phyloP scores from a whole-genome alignment of 2,329 filamentous ascomycete species.

The Penicillium thymicola region DNA sequence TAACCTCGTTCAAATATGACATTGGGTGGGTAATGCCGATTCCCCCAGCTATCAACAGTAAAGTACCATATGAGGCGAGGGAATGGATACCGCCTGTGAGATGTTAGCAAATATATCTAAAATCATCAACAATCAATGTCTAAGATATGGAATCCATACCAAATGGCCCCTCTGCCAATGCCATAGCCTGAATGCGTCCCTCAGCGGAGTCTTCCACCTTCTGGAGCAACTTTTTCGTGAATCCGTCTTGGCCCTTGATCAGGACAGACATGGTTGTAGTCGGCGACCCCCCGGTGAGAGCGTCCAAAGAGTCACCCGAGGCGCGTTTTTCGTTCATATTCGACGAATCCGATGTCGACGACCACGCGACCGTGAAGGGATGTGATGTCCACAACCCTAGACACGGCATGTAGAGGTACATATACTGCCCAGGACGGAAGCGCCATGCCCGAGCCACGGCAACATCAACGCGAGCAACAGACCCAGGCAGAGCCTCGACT shows the following conservation, averaged over 20 bases:
- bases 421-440: conserved; percentile 49
- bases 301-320: conserved; percentile 31
- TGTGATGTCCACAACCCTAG: conserved; percentile 43
- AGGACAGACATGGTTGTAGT: conserved; percentile 33
- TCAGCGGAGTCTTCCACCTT: conserved; percentile 28
- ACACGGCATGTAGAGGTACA: conserved; percentile 56
- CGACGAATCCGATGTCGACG: conserved; percentile 20
- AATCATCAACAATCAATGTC: not conserved
- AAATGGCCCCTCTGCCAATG: conserved; percentile 36
- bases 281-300: conserved; percentile 25
- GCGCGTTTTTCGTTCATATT: conserved; percentile 24
- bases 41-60: conserved; percentile 36
- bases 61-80: conserved; percentile 32
- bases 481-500: conserved; percentile 54
- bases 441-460: conserved; percentile 31
- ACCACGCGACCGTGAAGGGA: conserved; percentile 44
- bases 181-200: conserved; percentile 25
- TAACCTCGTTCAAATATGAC: conserved; percentile 33
- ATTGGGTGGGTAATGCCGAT: conserved; percentile 39
- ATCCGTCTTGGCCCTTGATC: conserved; percentile 34
- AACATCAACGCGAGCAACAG: conserved; percentile 50
- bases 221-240: conserved; percentile 31
- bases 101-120: not conserved
- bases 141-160: conserved; percentile 19
- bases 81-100: conserved; percentile 29